Base-by-base conservation (phyloP, 768 basidiomycete species). In the Podaxis sp. region DNA sequence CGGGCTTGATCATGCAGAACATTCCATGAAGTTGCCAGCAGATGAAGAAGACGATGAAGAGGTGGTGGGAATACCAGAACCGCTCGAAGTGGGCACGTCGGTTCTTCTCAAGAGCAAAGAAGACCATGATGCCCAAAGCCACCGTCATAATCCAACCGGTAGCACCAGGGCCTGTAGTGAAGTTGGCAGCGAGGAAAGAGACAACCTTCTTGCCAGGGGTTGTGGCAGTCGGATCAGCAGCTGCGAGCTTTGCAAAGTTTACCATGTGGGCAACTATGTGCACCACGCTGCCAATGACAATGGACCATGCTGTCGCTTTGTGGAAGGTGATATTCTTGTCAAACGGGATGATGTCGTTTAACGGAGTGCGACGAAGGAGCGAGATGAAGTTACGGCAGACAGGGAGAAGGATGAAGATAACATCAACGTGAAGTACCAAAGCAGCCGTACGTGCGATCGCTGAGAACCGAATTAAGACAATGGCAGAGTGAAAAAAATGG, bases 1-100 rank as follows among this genome's bases (percentile, higher is more conserved):
- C 94, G 26, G 95, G 95, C 75, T 92, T 78, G 78, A 96, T 93
- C 92, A 95, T 94, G 78, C 94, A 95, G 85, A 93, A 96, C 91
- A 96, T 90, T 59, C 95, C 95, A 71, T 96, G 95, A 33, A 96
- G 79, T 73, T 98, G 96, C 96, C 96, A 97, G 71, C 82, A 79
- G 73, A 94, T 83, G 81, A 98, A 97, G 85, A 96, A 96, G 63
- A 92, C 72, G 70, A 96, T 85, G 80, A 95, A 96, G 64, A 97
- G 80, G 73, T 97, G 91, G 72, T 93, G 88, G 8, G 86, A 83
- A 74, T 93, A 94, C 90, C 92, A 95, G 80, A 96, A 96, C 70
- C 82, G 77, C 77, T 98, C 95, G 68, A 95, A 98, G 68, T 88
- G 84, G 12, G 85, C 83, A 61, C 87, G 83, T 57, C 89, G 85